Percentiles rank a stretch among this genome's conserved stretches.
Evolutionary conservation across 2,329 filamentous ascomycete species (phyloP).

Genomic region (Amphichorda felina): DNA sequence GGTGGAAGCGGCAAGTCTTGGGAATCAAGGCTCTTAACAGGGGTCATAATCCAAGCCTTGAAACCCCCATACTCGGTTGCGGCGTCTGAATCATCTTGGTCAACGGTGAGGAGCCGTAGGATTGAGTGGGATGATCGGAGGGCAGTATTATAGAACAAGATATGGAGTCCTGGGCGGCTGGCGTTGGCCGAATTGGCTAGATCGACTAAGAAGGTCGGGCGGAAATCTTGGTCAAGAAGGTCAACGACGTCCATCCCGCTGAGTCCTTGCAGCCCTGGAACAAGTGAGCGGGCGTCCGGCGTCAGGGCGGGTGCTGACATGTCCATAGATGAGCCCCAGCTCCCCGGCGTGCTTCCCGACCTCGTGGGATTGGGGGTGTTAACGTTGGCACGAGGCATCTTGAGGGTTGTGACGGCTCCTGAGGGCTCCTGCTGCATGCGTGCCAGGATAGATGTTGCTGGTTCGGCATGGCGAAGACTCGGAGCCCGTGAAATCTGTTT

Average conservation of each 20-base stretch:
- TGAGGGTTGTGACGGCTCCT: conserved; percentile 39
- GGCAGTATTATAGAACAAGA: conserved; percentile 58
- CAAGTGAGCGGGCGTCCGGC: conserved; percentile 34
- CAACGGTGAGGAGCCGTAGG: conserved; percentile 43
- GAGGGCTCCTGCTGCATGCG: conserved; percentile 28
- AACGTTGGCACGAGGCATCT: conserved; percentile 41
- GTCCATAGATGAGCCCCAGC: conserved; percentile 40
- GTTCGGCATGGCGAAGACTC: conserved; percentile 25
- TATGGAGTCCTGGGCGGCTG: conserved; percentile 38
- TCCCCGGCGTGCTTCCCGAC: conserved; percentile 38
- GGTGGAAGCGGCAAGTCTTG: conserved; percentile 40
- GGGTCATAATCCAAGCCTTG: conserved; percentile 55
- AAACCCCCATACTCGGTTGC: conserved; percentile 47
- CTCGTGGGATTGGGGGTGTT: conserved; percentile 32
- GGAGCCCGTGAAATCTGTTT: conserved; percentile 23
- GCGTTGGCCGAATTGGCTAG: conserved; percentile 45
- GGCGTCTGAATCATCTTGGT: conserved; percentile 26
- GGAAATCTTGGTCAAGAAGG: conserved; percentile 62
- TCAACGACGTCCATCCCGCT: conserved; percentile 58
- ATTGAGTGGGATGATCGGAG: conserved; percentile 45
- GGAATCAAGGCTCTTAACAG: conserved; percentile 37
- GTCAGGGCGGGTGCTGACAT: conserved; percentile 37
- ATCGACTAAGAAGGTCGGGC: conserved; percentile 68
- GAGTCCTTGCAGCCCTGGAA: conserved; percentile 42
- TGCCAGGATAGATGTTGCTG: conserved; percentile 32